A percentile compares a stretch with the other conserved stretches of the same genome.
These are phyloP conservation scores for Lobulomyces angularis DNA, from an alignment of 192 early-diverging fungal species.

Conservation along the genomic window DNA sequence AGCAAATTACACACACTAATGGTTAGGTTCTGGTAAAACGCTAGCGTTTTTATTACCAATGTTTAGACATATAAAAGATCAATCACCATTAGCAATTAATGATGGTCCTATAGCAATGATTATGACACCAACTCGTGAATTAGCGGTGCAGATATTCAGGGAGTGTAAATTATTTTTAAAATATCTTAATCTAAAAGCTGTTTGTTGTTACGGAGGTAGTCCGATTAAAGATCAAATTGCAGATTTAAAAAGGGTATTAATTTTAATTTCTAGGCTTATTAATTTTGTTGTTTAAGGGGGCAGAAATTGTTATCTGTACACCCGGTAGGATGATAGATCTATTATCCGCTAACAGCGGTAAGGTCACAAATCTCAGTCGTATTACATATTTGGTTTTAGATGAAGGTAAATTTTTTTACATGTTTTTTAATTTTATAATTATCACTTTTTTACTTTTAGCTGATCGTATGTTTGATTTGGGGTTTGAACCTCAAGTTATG, in stretches of 20 bases:
- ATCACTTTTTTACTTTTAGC: too few relatives aligned
- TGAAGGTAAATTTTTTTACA: too few relatives aligned
- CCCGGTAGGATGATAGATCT: slow-evolving; percentile 85
- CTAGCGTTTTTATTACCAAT: slow-evolving; percentile 88
- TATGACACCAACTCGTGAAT: slow-evolving; percentile 86
- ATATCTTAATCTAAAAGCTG: slow-evolving; percentile 69
- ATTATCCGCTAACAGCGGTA: slow-evolving; percentile 71
- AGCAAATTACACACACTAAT: neutral
- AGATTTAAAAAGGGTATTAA: slow-evolving; percentile 69
- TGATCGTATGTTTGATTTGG: slow-evolving; percentile 97
- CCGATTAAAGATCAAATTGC: slow-evolving; percentile 82
- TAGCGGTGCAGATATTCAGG: slow-evolving; percentile 84
- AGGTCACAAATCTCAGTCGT: slow-evolving; percentile 63
- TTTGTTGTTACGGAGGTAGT: slow-evolving; percentile 81
- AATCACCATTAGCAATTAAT: slow-evolving; percentile 57
- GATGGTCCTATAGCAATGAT: slow-evolving; percentile 79
- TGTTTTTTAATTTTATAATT: too few relatives aligned
- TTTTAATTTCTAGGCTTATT: too few relatives aligned
- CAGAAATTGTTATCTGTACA: slow-evolving; percentile 86
- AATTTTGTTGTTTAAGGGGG: too few relatives aligned
- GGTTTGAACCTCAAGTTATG: slow-evolving; percentile 96
- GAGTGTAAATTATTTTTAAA: slow-evolving; percentile 85
- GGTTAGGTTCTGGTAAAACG: slow-evolving; percentile 25
- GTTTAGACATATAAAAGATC: slow-evolving; percentile 90
- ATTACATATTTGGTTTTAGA: slow-evolving; percentile 9